Percentiles rank a stretch among this genome's conserved stretches.
Conservation (phyloP, 2,329 filamentous ascomycete species). For the Arthroderma sp. region DNA sequence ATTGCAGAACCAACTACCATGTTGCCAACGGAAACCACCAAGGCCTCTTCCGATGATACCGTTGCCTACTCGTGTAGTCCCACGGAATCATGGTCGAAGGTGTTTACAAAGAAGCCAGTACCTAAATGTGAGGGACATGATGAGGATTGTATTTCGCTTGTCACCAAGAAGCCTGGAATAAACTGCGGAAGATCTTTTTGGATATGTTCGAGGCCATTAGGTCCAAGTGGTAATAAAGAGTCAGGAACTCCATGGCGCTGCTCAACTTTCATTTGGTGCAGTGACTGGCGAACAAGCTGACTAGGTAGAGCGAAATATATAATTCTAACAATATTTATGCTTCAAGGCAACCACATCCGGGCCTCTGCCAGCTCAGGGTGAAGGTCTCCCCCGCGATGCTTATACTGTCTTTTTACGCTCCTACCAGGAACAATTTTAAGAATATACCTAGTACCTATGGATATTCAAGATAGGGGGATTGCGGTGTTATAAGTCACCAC, state of each 20-base stretch:
- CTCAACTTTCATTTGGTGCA: constrained; percentile 64
- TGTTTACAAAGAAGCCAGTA: constrained; percentile 61
- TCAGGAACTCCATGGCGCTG: constrained; percentile 78
- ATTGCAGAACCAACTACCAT: not conserved
- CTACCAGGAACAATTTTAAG: too few species aligned
- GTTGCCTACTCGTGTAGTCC: not conserved
- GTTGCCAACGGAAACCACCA: not conserved
- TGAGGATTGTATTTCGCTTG: constrained; percentile 71
- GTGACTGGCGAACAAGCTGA: constrained; percentile 43
- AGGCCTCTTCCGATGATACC: not conserved
- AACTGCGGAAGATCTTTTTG: constrained; percentile 61
- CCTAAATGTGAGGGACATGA: constrained; percentile 73
- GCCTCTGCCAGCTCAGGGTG: too few species aligned
- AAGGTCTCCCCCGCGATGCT: too few species aligned
- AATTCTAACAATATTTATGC: not conserved
- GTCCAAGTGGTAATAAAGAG: constrained; percentile 75
- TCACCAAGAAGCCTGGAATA: constrained; percentile 78
- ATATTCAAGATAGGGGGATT: too few species aligned
- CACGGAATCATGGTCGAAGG: constrained; percentile 68
- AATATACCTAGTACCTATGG: too few species aligned
- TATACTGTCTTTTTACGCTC: too few species aligned
- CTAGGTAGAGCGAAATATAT: not conserved
- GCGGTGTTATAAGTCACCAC: too few species aligned
- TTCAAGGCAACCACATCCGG: not conserved
- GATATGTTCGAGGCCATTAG: constrained; percentile 65